Percentiles rank a stretch among this genome's conserved stretches.
phyloP scores from a whole-genome alignment of 768 basidiomycete species.

The Trametes sanguinea region DNA sequence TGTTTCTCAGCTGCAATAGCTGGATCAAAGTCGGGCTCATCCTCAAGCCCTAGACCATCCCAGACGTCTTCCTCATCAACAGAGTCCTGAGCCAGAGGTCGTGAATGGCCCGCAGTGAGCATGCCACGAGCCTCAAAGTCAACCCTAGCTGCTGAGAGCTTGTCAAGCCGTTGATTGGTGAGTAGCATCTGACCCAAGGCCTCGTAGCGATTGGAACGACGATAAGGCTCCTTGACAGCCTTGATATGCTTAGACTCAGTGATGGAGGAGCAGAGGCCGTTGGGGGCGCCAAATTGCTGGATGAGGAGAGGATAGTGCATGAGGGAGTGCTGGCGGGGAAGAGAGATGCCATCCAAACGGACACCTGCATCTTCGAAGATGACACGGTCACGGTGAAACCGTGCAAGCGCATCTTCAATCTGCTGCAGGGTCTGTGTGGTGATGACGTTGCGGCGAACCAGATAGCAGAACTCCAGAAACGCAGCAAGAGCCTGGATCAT shows the following conservation, averaged over 20 bases:
- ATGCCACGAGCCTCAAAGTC: conserved; percentile 25
- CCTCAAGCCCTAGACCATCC: too few species aligned
- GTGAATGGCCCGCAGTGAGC: too few species aligned
- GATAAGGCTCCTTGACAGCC: conserved; percentile 32
- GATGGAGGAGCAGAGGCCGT: too few species aligned
- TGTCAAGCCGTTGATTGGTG: conserved; percentile 30
- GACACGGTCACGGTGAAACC: conserved; percentile 18
- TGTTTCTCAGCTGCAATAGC: too few species aligned
- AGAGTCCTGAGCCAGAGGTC: too few species aligned
- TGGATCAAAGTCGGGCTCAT: too few species aligned
- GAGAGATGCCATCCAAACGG: conserved; percentile 23
- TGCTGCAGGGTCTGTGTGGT: neutral
- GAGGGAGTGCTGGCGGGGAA: conserved; percentile 29
- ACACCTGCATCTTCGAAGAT: conserved; percentile 25
- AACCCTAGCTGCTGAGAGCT: conserved; percentile 25
- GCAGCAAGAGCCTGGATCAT: too few species aligned
- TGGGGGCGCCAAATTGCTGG: conserved; percentile 26
- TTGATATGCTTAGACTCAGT: conserved; percentile 31
- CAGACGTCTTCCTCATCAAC: too few species aligned
- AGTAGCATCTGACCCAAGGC: conserved; percentile 29
- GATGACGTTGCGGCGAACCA: conserved; percentile 13
- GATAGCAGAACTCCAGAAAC: too few species aligned
- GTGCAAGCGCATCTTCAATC: conserved; percentile 18
- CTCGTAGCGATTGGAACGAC: conserved; percentile 23
- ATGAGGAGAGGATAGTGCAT: conserved; percentile 26